phyloP scores from a whole-genome alignment of 1,284 basidiomycete genomes.

The Sutorius eximius region DNA sequence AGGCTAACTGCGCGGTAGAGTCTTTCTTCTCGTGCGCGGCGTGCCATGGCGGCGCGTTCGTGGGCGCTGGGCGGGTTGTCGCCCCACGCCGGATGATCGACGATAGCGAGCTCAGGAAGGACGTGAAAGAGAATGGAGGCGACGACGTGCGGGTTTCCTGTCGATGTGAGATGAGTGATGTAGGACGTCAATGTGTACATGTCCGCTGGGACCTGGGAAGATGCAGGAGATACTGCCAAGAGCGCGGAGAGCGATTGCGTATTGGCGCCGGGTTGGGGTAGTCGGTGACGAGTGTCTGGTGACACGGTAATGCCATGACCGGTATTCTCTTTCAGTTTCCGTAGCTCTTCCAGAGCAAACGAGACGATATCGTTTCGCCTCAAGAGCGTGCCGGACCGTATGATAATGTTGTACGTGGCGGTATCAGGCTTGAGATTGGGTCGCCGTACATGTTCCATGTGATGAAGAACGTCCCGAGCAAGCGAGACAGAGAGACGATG shows the following conservation, averaged over 20 bases:
- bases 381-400: slow-evolving; percentile 55
- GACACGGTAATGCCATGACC: slow-evolving; percentile 25
- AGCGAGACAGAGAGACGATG: slow-evolving; percentile 52
- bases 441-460: slow-evolving; percentile 49
- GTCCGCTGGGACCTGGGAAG: slow-evolving; percentile 33
- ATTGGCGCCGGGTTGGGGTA: not conserved
- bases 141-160: slow-evolving; percentile 47
- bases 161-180: slow-evolving; percentile 52
- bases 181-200: slow-evolving; percentile 50
- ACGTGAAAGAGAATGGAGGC: slow-evolving; percentile 47
- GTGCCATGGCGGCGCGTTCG: slow-evolving; percentile 23
- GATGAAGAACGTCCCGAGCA: slow-evolving; percentile 49
- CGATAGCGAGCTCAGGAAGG: slow-evolving; percentile 52
- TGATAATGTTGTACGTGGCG: slow-evolving; percentile 56
- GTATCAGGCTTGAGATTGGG: slow-evolving; percentile 45
- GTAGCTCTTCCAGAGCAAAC: slow-evolving; percentile 36
- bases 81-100: slow-evolving; percentile 42
- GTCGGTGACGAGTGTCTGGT: not conserved
- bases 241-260: slow-evolving; percentile 12
- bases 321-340: slow-evolving; percentile 23
- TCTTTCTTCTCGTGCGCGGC: slow-evolving; percentile 30
- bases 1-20: slow-evolving; percentile 46
- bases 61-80: slow-evolving; percentile 23
- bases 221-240: slow-evolving; percentile 12
- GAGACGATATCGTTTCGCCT: slow-evolving; percentile 46